Conservation (phyloP, 2,329 filamentous ascomycete genomes). For the Aureobasidium leucospermi region DNA sequence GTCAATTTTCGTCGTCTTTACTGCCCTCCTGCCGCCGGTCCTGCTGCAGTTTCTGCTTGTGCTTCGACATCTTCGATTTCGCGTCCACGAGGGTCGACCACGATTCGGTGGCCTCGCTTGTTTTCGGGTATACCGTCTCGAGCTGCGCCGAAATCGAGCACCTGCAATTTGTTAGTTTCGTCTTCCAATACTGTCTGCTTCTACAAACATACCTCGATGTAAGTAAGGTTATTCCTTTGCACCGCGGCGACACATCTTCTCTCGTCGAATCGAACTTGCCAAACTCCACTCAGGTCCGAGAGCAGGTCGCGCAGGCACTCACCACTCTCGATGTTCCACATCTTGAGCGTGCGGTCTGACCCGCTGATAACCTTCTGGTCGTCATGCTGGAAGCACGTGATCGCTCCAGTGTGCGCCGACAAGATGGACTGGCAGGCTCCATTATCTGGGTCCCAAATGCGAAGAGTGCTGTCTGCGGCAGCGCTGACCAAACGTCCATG, state of each 20-base stretch:
- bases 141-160: constrained; percentile 92
- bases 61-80: constrained; percentile 29
- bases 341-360: constrained; percentile 90
- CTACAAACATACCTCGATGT: constrained; percentile 70
- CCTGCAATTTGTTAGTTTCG: constrained; percentile 49
- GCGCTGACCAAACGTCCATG: constrained; percentile 89
- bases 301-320: constrained; percentile 89
- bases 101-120: constrained; percentile 70
- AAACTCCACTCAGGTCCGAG: constrained; percentile 91
- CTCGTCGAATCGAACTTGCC: constrained; percentile 98
- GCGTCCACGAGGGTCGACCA: constrained; percentile 36
- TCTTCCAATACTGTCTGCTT: not conserved
- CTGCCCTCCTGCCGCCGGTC: not conserved
- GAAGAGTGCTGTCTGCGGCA: constrained; percentile 86
- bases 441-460: constrained; percentile 94
- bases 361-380: constrained; percentile 94
- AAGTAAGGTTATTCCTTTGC: constrained; percentile 84
- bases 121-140: constrained; percentile 76
- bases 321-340: constrained; percentile 94
- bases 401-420: constrained; percentile 90
- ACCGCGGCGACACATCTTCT: constrained; percentile 92
- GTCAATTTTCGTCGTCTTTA: not conserved
- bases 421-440: constrained; percentile 85
- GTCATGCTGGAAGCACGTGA: constrained; percentile 98
- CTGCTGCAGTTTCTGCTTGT: not conserved